These are phyloP conservation scores for Diaporthe sp. DNA, from an alignment of 2,329 filamentous ascomycete species.

Conservation along the genomic window DNA sequence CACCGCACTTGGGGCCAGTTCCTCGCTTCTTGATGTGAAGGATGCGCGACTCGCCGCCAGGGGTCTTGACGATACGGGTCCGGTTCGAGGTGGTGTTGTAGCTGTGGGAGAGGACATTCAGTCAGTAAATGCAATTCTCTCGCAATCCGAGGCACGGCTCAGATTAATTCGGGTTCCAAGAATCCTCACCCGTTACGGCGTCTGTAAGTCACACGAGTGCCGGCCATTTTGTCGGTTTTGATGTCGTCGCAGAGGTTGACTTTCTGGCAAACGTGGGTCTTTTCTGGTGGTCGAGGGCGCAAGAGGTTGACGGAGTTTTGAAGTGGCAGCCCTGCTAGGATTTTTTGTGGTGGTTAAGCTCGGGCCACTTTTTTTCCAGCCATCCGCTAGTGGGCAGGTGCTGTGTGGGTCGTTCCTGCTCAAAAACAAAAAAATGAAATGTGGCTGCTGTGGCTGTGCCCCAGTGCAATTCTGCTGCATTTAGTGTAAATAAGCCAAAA, in stretches of 20 bases:
- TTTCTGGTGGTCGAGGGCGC: conserved; percentile 36
- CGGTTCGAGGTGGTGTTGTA: conserved; percentile 99
- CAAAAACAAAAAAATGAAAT: neutral
- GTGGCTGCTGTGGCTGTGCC: conserved; percentile 14
- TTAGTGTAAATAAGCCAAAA: neutral
- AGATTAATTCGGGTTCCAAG: conserved; percentile 40
- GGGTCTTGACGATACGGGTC: conserved; percentile 95
- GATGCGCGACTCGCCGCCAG: conserved; percentile 94
- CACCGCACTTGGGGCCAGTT: conserved; percentile 98
- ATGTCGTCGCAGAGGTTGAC: conserved; percentile 40
- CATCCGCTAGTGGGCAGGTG: neutral
- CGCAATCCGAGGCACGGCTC: neutral
- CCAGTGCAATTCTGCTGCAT: neutral
- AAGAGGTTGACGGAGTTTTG: conserved; percentile 34
- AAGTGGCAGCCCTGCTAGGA: conserved; percentile 33
- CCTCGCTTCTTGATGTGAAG: conserved; percentile 99
- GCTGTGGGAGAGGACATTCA: conserved; percentile 60
- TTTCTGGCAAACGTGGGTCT: conserved; percentile 41
- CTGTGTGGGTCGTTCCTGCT: neutral
- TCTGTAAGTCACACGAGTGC: conserved; percentile 76
- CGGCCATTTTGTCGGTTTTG: conserved; percentile 67
- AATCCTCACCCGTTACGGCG: conserved; percentile 83
- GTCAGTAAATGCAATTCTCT: conserved; percentile 42
- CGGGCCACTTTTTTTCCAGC: neutral
- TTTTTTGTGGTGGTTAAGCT: conserved; percentile 32